phyloP scores from a whole-genome alignment of 2,329 filamentous ascomycete genomes.

The Fusarium annulatum region DNA sequence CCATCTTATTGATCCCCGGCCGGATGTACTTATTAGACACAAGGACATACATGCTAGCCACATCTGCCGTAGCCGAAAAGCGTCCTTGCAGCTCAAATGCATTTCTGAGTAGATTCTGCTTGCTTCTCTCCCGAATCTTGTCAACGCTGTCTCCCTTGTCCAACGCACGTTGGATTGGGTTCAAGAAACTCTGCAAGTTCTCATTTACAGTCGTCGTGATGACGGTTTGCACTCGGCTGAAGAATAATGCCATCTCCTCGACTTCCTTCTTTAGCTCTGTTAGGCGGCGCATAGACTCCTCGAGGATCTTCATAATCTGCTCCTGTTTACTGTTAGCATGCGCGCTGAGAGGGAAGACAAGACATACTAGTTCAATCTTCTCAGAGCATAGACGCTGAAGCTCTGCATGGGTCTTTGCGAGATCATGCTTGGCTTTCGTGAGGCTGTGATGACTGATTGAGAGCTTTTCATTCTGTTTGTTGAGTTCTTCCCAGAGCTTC shows the following conservation, averaged over 20 bases:
- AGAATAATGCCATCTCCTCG: background rate
- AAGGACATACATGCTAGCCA: background rate
- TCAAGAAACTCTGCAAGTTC: background rate
- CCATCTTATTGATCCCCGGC: background rate
- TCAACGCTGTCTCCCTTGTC: background rate
- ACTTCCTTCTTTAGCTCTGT: background rate
- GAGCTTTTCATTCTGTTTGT: background rate
- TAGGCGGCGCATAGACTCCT: background rate
- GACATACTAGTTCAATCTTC: background rate
- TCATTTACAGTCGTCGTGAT: background rate
- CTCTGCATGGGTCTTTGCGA: background rate
- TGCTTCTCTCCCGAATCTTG: background rate
- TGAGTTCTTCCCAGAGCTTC: background rate
- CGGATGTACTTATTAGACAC: background rate
- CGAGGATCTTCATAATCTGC: background rate
- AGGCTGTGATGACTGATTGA: background rate
- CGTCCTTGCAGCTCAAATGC: background rate
- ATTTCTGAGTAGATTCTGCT: background rate
- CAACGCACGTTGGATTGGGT: background rate
- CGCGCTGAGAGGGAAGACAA: fast-evolving
- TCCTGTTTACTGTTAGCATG: background rate
- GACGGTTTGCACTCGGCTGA: background rate
- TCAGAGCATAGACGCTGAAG: background rate
- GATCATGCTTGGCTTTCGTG: background rate
- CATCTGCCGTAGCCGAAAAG: background rate